phyloP scores from a whole-genome alignment of 257 asterid species.

The Plectranthus barbatus region DNA sequence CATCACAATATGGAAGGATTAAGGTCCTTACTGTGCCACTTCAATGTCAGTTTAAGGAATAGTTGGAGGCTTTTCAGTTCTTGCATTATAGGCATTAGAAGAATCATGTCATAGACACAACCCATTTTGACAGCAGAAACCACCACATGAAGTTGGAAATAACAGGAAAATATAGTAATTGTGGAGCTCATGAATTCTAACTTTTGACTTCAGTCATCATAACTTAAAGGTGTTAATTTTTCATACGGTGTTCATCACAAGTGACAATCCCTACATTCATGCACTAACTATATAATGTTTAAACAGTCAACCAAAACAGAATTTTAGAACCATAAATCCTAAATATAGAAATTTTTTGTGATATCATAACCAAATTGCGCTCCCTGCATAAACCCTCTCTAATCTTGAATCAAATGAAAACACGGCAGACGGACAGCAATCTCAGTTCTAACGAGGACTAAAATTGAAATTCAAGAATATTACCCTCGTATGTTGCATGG shows the following conservation, averaged over 20 bases:
- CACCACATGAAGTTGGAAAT: neutral
- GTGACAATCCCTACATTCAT: neutral
- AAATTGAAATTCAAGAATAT: slow-evolving; percentile 23
- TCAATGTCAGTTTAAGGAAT: neutral
- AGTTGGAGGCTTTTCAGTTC: neutral
- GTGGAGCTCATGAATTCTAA: neutral
- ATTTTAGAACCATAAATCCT: slow-evolving; percentile 10
- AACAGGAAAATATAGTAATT: neutral
- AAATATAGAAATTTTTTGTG: too few species aligned
- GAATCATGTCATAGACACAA: neutral
- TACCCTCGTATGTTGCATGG: slow-evolving; percentile 91
- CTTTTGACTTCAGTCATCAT: slow-evolving; percentile 2
- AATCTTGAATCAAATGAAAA: too few species aligned
- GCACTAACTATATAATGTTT: slow-evolving; percentile 3
- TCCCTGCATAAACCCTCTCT: slow-evolving; percentile 44
- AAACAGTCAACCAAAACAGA: neutral
- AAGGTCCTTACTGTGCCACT: neutral
- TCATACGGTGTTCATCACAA: neutral
- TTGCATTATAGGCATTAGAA: neutral
- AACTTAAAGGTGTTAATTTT: neutral
- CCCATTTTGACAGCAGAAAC: neutral
- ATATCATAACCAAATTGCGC: too few species aligned
- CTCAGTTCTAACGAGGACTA: slow-evolving; percentile 8
- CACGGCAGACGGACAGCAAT: too few species aligned
- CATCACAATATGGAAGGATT: neutral